These are phyloP conservation scores for Styphnolobium japonicum DNA, from an alignment of 306 rosid genomes.

Conservation along the genomic window DNA sequence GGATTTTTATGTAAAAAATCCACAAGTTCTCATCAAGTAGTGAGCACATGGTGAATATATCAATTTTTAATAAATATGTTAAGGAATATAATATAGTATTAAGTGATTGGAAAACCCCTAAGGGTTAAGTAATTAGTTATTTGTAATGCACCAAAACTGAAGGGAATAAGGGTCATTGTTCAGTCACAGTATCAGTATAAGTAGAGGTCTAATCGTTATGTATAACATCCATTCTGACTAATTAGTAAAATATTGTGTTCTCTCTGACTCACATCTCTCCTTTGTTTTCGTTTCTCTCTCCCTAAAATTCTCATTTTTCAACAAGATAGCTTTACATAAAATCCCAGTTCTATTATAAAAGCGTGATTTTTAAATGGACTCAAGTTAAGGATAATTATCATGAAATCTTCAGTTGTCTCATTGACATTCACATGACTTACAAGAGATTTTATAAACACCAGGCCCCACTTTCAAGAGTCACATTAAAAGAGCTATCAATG, in stretches of 20 bases:
- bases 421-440: conserved; percentile 1
- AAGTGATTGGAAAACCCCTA: neutral
- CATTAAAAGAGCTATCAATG: neutral
- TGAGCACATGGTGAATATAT: neutral
- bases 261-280: neutral
- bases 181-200: neutral
- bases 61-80: neutral
- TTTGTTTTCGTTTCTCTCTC: neutral
- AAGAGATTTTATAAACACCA: neutral
- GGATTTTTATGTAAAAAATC: neutral
- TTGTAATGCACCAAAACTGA: neutral
- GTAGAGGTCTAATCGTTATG: neutral
- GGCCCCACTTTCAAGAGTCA: neutral
- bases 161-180: neutral
- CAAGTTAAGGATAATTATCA: neutral
- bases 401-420: neutral
- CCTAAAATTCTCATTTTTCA: neutral
- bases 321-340: neutral
- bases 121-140: neutral
- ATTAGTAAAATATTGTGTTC: neutral
- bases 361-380: neutral
- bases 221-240: neutral
- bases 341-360: neutral
- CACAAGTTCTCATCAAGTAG: neutral
- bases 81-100: neutral